Evolutionary conservation across 2,329 filamentous ascomycete genomes (phyloP), one percentile per base, ranked within the genome.

Genomic region (Sclerotinia trifoliorum): DNA sequence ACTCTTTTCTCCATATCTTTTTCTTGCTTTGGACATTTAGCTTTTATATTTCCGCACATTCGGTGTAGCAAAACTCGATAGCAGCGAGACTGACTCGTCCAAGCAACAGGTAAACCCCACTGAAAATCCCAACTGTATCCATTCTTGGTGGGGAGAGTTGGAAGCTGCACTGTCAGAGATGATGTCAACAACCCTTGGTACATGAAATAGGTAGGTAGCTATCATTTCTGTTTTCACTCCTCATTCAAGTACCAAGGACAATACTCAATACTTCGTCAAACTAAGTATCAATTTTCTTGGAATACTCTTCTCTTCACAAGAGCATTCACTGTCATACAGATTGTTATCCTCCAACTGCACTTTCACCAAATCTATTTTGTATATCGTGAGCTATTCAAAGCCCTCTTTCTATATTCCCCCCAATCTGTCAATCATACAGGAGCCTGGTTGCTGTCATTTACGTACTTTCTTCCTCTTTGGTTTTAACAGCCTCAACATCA

Each of bases 171-270:
- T 52, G 65, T 61, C 44, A 66, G 46, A 66, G 46, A 67, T 67
- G 65, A 67, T 67, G 65, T 67, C 65, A 67, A 61, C 49, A 42
- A 56, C 24, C 51, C 51, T 57, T 46, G 51, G 35, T 56, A 65
- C 46, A 62, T 56, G 29, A 24, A 44, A 35, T 35, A 6, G 35
- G 35, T 10, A 56, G 24, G 49, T 46, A 65, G 51, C 49, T 65
- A 48, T 32, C 35, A 57, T 32, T n/a, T 68, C 56, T 46, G 24
- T 32, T 48, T 48, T 48, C 42, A 46, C 42, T 48, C 42, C 21
- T 65, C 42, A 44, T 54, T 48, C 51, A 56, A 55, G 51, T 48
- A 24, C 26, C 35, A 56, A 46, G 62, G 49, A 56, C 44, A 3
- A 17, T 61, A 17, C 44, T 61, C 44, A 3, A 17, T 61, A n/a